Base-by-base conservation (phyloP, 441 rosid genomes). In the Manihot esculenta region DNA sequence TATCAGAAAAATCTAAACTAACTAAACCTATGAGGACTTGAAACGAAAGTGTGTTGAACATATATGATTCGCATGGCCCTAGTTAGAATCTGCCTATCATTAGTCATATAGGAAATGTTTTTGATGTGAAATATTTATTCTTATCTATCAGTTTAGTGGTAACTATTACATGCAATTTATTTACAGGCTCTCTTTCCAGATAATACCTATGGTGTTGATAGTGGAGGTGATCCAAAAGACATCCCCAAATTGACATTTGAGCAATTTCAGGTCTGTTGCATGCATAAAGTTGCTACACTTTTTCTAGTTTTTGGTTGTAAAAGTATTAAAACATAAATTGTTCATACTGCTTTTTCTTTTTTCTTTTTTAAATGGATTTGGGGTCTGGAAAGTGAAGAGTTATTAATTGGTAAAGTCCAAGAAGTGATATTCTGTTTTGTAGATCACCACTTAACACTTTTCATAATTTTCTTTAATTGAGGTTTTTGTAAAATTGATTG, bases 181-280 rank as follows among this genome's bases (percentile, higher is more conserved):
- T 41, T 69, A 64, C 77, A 94, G 99, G 95, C 97, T 73, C 77
- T 94, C 73, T 92, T 83, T 77, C 99, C 99, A 17, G 86, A 90
- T 79, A 94, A 92, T 77, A 76, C 97, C 26, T 94, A 94, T 53
- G 95, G 97, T 70, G 97, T 94, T 72, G 99, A 94, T 74, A 94
- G 97, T 73, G 97, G 99, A 73, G 99, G 97, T 48, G 97, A 94
- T 81, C 99, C 99, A n/a, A 86, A 80, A 85, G 88, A 77, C 74
- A 94, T 94, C 80, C 95, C 99, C 8, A 81, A 89, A 76, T 85
- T 94, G 79, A 88, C 93, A 12, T 92, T 86, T 77, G 84, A 86
- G 80, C 85, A 89, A 79, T 94, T 94, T 76, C 84, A 92, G 94
- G 97, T 94, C 58, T 76, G 82, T 65, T 49, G 60, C 44, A 8